phyloP scores from a whole-genome alignment of 75 land plant species.

The Pseudotsuga menziesii region DNA sequence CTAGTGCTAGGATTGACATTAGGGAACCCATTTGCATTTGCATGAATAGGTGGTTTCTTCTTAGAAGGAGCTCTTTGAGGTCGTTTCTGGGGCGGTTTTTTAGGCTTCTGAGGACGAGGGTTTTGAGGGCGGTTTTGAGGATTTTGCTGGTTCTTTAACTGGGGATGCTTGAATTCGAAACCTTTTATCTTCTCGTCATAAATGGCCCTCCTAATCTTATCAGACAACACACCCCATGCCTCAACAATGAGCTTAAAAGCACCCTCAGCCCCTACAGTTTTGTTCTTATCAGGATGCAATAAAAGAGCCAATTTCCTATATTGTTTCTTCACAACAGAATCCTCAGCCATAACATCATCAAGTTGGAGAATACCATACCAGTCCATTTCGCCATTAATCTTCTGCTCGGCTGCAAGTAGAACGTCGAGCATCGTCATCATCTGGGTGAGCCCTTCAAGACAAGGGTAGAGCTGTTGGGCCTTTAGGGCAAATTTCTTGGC shows the following conservation, averaged over 20 bases:
- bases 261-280: slow-evolving; percentile 35
- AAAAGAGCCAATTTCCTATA: slow-evolving; percentile 41
- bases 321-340: slow-evolving; percentile 27
- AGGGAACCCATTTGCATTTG: background rate
- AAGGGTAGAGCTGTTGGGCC: slow-evolving; percentile 20
- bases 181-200: slow-evolving; percentile 59
- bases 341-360: slow-evolving; percentile 28
- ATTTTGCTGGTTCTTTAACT: background rate
- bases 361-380: slow-evolving; percentile 43
- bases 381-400: slow-evolving; percentile 16
- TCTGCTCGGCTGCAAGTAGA: slow-evolving; percentile 17
- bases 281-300: slow-evolving; percentile 48
- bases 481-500: slow-evolving; percentile 17
- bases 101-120: background rate
- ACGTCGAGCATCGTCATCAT: slow-evolving; percentile 33
- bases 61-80: background rate
- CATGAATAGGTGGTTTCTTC: background rate
- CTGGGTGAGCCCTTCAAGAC: slow-evolving; percentile 21
- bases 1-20: background rate
- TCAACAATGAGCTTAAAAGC: slow-evolving; percentile 43
- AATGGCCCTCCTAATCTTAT: slow-evolving; percentile 25
- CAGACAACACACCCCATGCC: slow-evolving; percentile 43
- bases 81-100: too few species aligned
- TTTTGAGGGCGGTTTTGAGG: background rate
- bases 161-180: background rate